These are phyloP conservation scores for Centrapalus pauciflorus DNA, from an alignment of 129 eudicot genomes.

Conservation along the genomic window DNA sequence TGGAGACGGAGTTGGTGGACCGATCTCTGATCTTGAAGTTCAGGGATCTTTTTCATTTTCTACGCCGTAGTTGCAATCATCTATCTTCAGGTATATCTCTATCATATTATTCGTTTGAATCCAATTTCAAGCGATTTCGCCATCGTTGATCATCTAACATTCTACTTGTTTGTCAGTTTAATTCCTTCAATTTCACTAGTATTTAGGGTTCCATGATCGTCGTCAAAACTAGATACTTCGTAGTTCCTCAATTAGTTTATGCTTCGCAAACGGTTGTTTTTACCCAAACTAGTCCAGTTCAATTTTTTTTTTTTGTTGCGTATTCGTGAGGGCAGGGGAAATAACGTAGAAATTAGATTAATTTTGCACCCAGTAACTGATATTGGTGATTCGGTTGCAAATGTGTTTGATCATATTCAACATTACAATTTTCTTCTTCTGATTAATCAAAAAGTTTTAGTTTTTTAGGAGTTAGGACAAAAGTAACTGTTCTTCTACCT, in stretches of 20 bases:
- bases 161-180: conserved; percentile 5
- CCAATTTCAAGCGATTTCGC: background rate
- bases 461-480: background rate
- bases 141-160: conserved; percentile 18
- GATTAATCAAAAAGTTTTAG: background rate
- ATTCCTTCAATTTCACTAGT: background rate
- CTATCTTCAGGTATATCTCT: conserved; percentile 32
- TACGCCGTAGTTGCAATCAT: conserved; percentile 9
- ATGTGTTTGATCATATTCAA: background rate
- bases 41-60: conserved; percentile 18
- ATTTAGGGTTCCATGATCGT: conserved; percentile 9
- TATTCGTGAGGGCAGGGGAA: background rate
- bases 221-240: background rate
- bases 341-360: background rate
- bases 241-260: background rate
- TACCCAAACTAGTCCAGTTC: background rate
- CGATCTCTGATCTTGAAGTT: conserved; percentile 39
- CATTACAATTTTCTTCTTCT: background rate
- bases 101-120: background rate
- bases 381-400: background rate
- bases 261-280: background rate
- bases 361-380: background rate
- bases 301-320: background rate
- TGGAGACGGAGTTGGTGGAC: conserved; percentile 49
- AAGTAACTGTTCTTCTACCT: background rate